Base-by-base conservation (phyloP, 768 basidiomycete genomes). In the Boletales sp. region DNA sequence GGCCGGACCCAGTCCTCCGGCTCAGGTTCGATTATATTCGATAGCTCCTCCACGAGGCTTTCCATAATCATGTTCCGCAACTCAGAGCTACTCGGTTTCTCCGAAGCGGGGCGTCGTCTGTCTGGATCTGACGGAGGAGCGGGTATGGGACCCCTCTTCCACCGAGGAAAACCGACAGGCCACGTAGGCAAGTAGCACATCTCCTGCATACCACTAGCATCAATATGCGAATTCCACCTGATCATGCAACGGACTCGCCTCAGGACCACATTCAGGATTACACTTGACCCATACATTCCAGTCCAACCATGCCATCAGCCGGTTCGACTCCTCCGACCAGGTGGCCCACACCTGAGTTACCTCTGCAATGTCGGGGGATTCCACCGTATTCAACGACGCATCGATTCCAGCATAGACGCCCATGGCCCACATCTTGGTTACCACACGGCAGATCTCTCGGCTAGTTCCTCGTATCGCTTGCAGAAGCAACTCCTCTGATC, bases 251-350 rank as follows among this genome's bases (percentile, higher is more conserved):
- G n/a, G 5, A 46, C 44, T 37, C 17, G 79, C 79, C 65, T 76
- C 74, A 39, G 65, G 66, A 3, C 57, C 57, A 62, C 80, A 81
- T 0, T 60, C 70, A 17, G 79, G 79, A 0, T 59, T 56, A 49
- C 80, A 81, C 30, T 63, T 74, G 6, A 72, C 60, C 80, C 79
- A 82, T 13, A 67, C 58, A 47, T 67, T 70, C 79, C 79, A 81
- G 47, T 75, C 78, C 1, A 82, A 58, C 80, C 79, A 81, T 0
- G 36, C 39, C 70, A 79, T 76, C 18, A 81, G 52, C 46, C 55
- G 35, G n/a, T 46, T 14, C 25, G 37, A 21, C 10, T 36, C 44
- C 25, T 30, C 35, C 17, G 11, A 5, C 79, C 79, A 81, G 2
- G 50, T 33, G 7, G 13, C 31, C 3, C 63, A 34, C 21, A 71